These are phyloP conservation scores for Mycena latifolia DNA, from an alignment of 768 basidiomycete genomes.

Conservation along the genomic window DNA sequence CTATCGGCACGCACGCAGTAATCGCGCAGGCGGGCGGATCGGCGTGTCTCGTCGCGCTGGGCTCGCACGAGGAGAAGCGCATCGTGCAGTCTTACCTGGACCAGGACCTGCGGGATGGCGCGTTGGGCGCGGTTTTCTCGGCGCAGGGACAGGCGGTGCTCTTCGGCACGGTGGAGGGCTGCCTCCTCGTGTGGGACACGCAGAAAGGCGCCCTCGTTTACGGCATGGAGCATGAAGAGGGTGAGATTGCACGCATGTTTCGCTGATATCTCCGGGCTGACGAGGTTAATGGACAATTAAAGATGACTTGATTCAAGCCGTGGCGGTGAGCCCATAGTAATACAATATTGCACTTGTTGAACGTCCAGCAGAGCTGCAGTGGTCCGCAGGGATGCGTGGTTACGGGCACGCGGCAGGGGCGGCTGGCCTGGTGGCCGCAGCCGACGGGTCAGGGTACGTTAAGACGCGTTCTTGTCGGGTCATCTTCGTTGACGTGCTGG, in stretches of 20 bases:
- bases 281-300: conserved; percentile 34
- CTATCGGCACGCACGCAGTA: conserved; percentile 62
- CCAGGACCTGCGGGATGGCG: conserved; percentile 45
- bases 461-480: background rate
- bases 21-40: conserved; percentile 65
- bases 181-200: conserved; percentile 73
- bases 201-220: conserved; percentile 65
- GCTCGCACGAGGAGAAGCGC: conserved; percentile 62
- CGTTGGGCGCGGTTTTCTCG: conserved; percentile 67
- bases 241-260: conserved; percentile 47
- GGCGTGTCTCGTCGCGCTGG: conserved; percentile 64
- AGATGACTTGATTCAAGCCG: conserved; percentile 58
- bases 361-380: conserved; percentile 58
- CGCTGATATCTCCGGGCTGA: conserved; percentile 31
- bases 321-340: conserved; percentile 49
- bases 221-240: conserved; percentile 71
- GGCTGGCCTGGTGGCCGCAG: conserved; percentile 70
- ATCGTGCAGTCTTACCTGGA: conserved; percentile 68
- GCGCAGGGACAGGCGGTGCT: conserved; percentile 65
- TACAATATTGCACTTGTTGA: conserved; percentile 18
- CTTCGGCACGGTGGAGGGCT: conserved; percentile 67
- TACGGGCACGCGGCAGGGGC: conserved; percentile 68
- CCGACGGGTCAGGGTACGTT: conserved; percentile 41
- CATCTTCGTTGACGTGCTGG: background rate
- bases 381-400: conserved; percentile 60